Evolutionary conservation across 73 alveolate species (phyloP), one percentile per base, ranked within the genome.

Genomic region (Diophrys sp.): DNA sequence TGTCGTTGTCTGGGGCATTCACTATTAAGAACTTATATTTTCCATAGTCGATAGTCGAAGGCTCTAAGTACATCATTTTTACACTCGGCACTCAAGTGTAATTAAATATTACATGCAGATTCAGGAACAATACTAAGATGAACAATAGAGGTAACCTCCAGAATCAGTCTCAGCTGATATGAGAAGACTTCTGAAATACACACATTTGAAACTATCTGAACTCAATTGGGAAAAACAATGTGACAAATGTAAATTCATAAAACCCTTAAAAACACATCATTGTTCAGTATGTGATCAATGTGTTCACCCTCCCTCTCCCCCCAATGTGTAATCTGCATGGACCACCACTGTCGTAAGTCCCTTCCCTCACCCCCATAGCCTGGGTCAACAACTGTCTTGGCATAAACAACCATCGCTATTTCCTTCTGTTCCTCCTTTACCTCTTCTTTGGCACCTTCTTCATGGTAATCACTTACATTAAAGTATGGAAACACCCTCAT

Each of bases 231-330:
- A 2, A 74, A 94, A 95, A 94, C 86, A 92, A 77, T 95, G 99
- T 82, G 85, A 85, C 71, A 56, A 78, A 77, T 95, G 99, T 84
- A 93, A 95, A 71, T 89, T 75, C 55, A 70, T 95, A 81, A 95
- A 95, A 77, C 99, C 99, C 26, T 91, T 87, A 74, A 85, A 98
- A 67, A 87, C 98, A 23, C 99, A 95, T 75, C 99, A 95, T 82
- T 95, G 99, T 80, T 68, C 92, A n/a, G 90, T 95, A 44, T 95
- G 99, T 90, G 89, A 93, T 78, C 78, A 91, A 66, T 95, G 99
- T 73, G 93, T 90, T n/a, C n/a, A n/a, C n/a, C n/a, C n/a, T n/a
- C n/a, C n/a, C n/a, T n/a, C n/a, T n/a, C n/a, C n/a, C n/a, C n/a
- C n/a, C n/a, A n/a, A n/a, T n/a, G n/a, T n/a, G n/a, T n/a, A n/a